phyloP scores from a whole-genome alignment of 768 basidiomycete genomes.

The Pulveroboletus ravenelii region DNA sequence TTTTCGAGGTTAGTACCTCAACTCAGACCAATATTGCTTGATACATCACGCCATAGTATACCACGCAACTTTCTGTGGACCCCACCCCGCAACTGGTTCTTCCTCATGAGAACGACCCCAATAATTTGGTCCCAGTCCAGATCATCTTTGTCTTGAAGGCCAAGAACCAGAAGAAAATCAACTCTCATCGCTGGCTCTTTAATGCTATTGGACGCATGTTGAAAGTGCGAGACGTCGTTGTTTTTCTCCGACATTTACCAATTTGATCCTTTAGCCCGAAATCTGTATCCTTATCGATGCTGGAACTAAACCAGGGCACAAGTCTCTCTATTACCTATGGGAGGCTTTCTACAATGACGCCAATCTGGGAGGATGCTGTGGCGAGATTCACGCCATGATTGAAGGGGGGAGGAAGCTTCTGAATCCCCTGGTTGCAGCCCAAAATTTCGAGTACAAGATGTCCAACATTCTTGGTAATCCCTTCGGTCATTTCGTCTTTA shows the following conservation, averaged over 20 bases:
- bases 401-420: slow-evolving; percentile 87
- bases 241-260: slow-evolving; percentile 1
- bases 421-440: slow-evolving; percentile 90
- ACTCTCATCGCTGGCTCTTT: slow-evolving; percentile 94
- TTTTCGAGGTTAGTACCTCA: slow-evolving; percentile 70
- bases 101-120: slow-evolving; percentile 83
- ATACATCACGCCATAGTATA: slow-evolving; percentile 57
- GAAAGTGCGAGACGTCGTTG: slow-evolving; percentile 42
- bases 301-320: slow-evolving; percentile 94
- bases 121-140: slow-evolving; percentile 90
- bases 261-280: slow-evolving; percentile 57
- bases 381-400: slow-evolving; percentile 97
- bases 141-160: slow-evolving; percentile 90
- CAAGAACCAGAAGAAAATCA: slow-evolving; percentile 95
- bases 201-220: slow-evolving; percentile 85
- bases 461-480: slow-evolving; percentile 82
- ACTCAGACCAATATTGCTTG: neutral
- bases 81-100: slow-evolving; percentile 85
- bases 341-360: slow-evolving; percentile 82
- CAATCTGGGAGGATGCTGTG: slow-evolving; percentile 82
- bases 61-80: slow-evolving; percentile 93
- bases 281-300: slow-evolving; percentile 91
- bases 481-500: neutral
- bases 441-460: slow-evolving; percentile 99
- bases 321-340: slow-evolving; percentile 94